Evolutionary conservation across 345 rosid genomes (phyloP), one percentile per base, ranked within the genome.

Genomic region (Balakata baccata): DNA sequence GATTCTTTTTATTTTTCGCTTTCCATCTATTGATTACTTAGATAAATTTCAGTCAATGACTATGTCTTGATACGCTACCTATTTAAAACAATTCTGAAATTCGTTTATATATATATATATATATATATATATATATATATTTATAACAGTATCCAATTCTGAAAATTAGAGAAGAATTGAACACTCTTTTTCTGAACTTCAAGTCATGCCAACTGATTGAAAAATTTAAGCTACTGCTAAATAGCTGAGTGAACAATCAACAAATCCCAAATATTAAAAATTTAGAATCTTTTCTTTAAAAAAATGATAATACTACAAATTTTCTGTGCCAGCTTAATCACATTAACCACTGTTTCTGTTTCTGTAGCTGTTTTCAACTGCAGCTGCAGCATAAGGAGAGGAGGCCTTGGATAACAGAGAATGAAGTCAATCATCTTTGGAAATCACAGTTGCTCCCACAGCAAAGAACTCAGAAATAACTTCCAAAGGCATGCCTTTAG

Each of bases 401-500:
- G 34, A 29, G 34, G 2, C 34, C 34, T 29, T 29, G 2, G 34
- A 29, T 29, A 29, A 29, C n/a, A 54, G 3, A n/a, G 6, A 4
- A 59, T 18, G 11, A 3, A 46, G 53, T 52, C 54, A 65, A 17
- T 71, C 54, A 20, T 20, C 52, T 53, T 62, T 75, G 38, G 47
- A 18, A 39, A 38, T 37, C 2, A 60, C 71, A 8, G 54, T 72
- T 9, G 83, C 84, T 3, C 85, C 87, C 7, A 52, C 78, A 0
- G 85, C 77, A 23, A 85, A 85, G 84, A 85, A 85, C 74, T 84
- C 85, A 45, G 75, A 72, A 34, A 84, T 82, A 69, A 84, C 82
- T 69, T 84, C 84, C 12, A 82, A 68, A 49, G 85, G 85, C 87
- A 85, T 80, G 14, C 85, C 87, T 65, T 82, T 85, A 11, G 85